Evolutionary conservation across 2,329 filamentous ascomycete genomes (phyloP), one percentile per base, ranked within the genome.

Genomic region (Fusarium siculi): DNA sequence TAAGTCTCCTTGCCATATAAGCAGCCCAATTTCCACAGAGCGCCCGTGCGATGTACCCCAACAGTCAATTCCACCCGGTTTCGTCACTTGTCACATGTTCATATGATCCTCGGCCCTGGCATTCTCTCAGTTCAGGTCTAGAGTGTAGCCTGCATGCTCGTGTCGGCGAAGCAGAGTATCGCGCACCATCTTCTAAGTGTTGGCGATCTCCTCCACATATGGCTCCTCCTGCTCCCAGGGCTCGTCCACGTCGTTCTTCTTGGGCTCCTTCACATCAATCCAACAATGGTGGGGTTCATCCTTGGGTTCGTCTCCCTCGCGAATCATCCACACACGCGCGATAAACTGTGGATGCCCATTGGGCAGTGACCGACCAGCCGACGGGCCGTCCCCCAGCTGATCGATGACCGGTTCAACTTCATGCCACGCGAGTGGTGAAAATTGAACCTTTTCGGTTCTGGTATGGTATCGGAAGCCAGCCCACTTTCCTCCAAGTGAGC

Each of bases 51-150:
- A 19, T 34, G 15, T 50, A 14, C 9, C 11, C 9, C 11, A 23
- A 10, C 7, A 7, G 11, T 4, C 21, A 50, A 14, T 9, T 0
- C 10, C 21, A 14, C 10, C 5, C 5, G 0, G 5, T 32, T 23
- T 18, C 28, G 2, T 49, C 28, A 18, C 9, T 12, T 30, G 10
- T n/a, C 28, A 11, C 19, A 12, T 6, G 7, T 0, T 3, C 6
- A 12, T 4, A 7, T 7, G 14, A 4, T n/a, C 1, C n/a, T 25
- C 5, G 5, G n/a, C 1, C 15, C 11, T 25, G 6, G 1, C 1
- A 3, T 9, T 34, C 3, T 0, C 32, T 52, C 12, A 52, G 32
- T 37, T 25, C n/a, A 52, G 19, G 9, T 52, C 12, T 0, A 52
- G n/a, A 37, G 23, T 25, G 12, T 52, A 52, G 3, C 49, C 32